Evolutionary conservation across 495 filamentous ascomycete genomes (phyloP).

Genomic region (Sporormia fimetaria): DNA sequence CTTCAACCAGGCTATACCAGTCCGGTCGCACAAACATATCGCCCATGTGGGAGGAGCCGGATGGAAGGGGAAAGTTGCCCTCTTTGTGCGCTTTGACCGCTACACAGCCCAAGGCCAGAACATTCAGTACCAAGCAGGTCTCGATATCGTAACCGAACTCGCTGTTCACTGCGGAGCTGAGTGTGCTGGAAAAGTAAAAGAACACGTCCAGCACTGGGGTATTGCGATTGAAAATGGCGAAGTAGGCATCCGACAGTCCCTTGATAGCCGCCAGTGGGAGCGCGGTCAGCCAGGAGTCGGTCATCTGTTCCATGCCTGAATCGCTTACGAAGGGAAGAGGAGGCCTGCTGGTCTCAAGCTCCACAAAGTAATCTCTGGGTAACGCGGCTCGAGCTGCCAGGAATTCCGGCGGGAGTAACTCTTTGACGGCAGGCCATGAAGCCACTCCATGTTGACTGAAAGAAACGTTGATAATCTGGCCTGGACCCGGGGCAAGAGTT

Average conservation of each 20-base stretch:
- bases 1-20: conserved; percentile 17
- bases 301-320: background rate
- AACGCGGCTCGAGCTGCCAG: conserved; percentile 5
- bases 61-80: conserved; percentile 19
- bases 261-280: conserved; percentile 20
- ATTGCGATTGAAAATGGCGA: conserved; percentile 22
- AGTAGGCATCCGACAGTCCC: conserved; percentile 23
- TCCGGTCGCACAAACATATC: conserved; percentile 9
- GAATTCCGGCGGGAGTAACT: conserved; percentile 11
- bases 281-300: conserved; percentile 8
- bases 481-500: conserved; percentile 4
- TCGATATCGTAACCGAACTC: conserved; percentile 24
- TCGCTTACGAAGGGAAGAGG: conserved; percentile 11
- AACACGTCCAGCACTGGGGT: conserved; percentile 18
- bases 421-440: conserved; percentile 18
- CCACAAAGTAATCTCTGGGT: conserved; percentile 17
- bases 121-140: conserved; percentile 20
- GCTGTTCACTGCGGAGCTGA: conserved; percentile 18
- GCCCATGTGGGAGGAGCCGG: background rate
- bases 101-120: conserved; percentile 19
- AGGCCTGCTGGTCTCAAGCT: conserved; percentile 10
- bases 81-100: conserved; percentile 22
- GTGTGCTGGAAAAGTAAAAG: conserved; percentile 19
- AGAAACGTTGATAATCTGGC: conserved; percentile 8
- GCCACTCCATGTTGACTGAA: conserved; percentile 24